Percentiles rank a stretch among this genome's conserved stretches.
phyloP scores from a whole-genome alignment of 2,329 filamentous ascomycete genomes.

The Cryphonectria parasitica region DNA sequence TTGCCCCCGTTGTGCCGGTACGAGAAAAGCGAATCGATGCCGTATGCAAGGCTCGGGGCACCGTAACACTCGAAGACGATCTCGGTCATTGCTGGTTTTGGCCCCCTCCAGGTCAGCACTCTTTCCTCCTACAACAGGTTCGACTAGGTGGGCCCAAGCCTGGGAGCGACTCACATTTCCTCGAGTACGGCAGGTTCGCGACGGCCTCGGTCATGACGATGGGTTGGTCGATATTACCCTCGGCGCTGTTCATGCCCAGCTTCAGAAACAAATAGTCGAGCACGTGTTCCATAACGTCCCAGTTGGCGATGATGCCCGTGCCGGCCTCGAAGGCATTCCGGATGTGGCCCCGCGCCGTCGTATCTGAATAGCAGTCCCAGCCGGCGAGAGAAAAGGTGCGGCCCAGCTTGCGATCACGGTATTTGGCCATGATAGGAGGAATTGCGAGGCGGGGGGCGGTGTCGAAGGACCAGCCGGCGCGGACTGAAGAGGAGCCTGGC shows the following conservation, averaged over 20 bases:
- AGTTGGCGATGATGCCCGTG: constrained; percentile 91
- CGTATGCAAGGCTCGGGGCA: constrained; percentile 87
- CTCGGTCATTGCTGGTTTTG: constrained; percentile 82
- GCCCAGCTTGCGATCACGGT: constrained; percentile 89
- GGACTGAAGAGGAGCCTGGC: constrained; percentile 81
- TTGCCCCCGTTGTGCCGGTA: constrained; percentile 89
- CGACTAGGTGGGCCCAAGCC: constrained; percentile 1
- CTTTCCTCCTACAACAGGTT: not conserved
- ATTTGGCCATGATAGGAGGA: constrained; percentile 91
- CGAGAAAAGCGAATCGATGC: constrained; percentile 95
- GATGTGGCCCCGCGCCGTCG: constrained; percentile 87
- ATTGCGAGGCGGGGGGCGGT: constrained; percentile 76
- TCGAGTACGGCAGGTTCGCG: constrained; percentile 85
- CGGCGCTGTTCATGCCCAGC: constrained; percentile 77
- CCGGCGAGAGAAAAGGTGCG: constrained; percentile 93
- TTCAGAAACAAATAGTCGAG: constrained; percentile 96
- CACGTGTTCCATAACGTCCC: constrained; percentile 95
- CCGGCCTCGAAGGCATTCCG: constrained; percentile 90
- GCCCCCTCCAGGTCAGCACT: constrained; percentile 34
- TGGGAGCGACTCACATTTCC: constrained; percentile 69
- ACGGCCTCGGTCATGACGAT: constrained; percentile 96
- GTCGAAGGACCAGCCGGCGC: constrained; percentile 97
- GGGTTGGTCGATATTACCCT: constrained; percentile 78
- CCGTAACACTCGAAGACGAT: constrained; percentile 96
- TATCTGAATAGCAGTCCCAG: constrained; percentile 91